Evolutionary conservation across 1,139 yeast genomes (phyloP).

Genomic region (Debaryomyces sp.): DNA sequence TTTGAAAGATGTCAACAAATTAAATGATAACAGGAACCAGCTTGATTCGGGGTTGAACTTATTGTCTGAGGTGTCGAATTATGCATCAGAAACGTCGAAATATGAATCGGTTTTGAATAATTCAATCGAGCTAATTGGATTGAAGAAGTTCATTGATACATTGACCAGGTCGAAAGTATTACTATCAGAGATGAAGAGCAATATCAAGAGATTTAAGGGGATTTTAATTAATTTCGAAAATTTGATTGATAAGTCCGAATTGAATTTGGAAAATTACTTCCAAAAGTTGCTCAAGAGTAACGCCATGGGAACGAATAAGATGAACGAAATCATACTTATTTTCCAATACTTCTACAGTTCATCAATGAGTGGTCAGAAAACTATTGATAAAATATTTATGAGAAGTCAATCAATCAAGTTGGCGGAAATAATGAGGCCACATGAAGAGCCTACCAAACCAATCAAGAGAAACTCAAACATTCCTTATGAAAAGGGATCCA

Average conservation of each 20-base stretch:
- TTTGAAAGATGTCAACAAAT: constrained; percentile 59
- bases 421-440: constrained; percentile 40
- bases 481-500: constrained; percentile 63
- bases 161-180: constrained; percentile 38
- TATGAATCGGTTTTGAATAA: constrained; percentile 48
- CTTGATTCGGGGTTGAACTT: constrained; percentile 63
- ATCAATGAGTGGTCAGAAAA: constrained; percentile 20
- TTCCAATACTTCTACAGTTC: constrained; percentile 44
- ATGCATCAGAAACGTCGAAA: constrained; percentile 61
- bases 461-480: constrained; percentile 38
- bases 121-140: constrained; percentile 43
- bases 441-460: constrained; percentile 38
- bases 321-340: constrained; percentile 32
- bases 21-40: constrained; percentile 58
- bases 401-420: constrained; percentile 51
- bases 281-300: constrained; percentile 20
- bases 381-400: constrained; percentile 44
- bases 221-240: constrained; percentile 49
- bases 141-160: constrained; percentile 39
- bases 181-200: constrained; percentile 37
- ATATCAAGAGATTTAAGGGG: constrained; percentile 51
- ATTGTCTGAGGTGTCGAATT: constrained; percentile 64
- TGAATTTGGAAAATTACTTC: constrained; percentile 40
- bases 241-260: constrained; percentile 49
- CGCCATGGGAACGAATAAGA: constrained; percentile 13